Conservation (phyloP, 2,329 filamentous ascomycete genomes). For the Pseudogymnoascus sp. region DNA sequence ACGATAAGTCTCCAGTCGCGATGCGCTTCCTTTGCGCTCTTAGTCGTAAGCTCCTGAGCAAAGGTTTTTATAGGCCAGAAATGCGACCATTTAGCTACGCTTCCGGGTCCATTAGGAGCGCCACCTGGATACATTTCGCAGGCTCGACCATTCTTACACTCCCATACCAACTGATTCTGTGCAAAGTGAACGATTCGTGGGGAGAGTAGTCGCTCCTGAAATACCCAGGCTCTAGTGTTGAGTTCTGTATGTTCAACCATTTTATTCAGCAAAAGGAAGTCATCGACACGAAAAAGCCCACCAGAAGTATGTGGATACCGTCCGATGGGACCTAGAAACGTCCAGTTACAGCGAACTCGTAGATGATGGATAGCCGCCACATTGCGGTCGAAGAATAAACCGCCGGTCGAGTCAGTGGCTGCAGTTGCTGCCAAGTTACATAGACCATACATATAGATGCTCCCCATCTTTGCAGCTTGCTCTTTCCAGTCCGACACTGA, state of each 20-base stretch:
- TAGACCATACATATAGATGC: slow-evolving; percentile 9
- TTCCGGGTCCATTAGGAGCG: not conserved
- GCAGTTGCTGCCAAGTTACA: slow-evolving; percentile 15
- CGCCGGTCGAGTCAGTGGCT: slow-evolving; percentile 9
- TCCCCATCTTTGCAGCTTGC: slow-evolving; percentile 13
- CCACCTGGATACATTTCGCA: slow-evolving; percentile 1
- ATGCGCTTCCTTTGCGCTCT: not conserved
- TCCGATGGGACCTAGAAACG: not conserved
- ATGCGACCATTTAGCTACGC: not conserved
- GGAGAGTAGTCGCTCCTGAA: slow-evolving; percentile 12
- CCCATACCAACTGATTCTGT: slow-evolving; percentile 11
- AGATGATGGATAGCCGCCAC: not conserved
- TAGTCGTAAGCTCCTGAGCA: not conserved
- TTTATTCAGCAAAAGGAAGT: not conserved
- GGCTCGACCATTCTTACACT: slow-evolving; percentile 9
- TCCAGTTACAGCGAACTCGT: not conserved
- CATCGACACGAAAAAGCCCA: not conserved
- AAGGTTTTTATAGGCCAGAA: not conserved
- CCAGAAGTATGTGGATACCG: not conserved
- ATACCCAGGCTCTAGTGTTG: slow-evolving; percentile 12
- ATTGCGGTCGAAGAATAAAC: slow-evolving; percentile 2
- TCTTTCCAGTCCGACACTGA: slow-evolving; percentile 16
- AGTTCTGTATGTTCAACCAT: not conserved
- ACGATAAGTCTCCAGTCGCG: slow-evolving; percentile 8
- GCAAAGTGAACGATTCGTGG: slow-evolving; percentile 15